Conservation (phyloP, 495 filamentous ascomycete species). For the Lophiotrema nucula region DNA sequence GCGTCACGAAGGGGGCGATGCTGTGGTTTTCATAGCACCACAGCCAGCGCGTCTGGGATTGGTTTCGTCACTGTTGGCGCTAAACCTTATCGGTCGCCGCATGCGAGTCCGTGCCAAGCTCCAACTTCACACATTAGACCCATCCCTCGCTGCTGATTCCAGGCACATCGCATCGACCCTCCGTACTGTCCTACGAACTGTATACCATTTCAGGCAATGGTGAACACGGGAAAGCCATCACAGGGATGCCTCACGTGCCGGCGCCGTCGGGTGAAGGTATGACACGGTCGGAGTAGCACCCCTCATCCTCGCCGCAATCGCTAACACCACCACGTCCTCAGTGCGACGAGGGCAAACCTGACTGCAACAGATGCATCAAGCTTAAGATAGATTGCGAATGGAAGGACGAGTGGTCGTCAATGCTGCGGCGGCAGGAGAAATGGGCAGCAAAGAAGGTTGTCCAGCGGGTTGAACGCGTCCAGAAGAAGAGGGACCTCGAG, state of each 20-base stretch:
- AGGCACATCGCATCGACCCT: background rate
- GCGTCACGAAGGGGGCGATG: too few species aligned
- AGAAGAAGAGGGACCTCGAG: background rate
- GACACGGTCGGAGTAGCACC: background rate
- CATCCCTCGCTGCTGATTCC: too few species aligned
- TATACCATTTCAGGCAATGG: too few species aligned
- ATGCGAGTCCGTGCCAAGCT: background rate
- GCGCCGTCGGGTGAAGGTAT: slow-evolving; percentile 3
- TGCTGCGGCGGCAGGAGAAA: slow-evolving; percentile 17
- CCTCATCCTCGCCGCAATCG: background rate
- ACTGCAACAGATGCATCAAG: slow-evolving; percentile 3
- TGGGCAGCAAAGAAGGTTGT: slow-evolving; percentile 12
- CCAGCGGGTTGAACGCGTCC: slow-evolving; percentile 8
- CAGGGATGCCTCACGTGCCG: slow-evolving; percentile 6
- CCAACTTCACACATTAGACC: background rate
- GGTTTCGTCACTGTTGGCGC: too few species aligned
- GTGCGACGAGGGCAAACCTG: slow-evolving; percentile 11
- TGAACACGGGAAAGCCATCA: slow-evolving; percentile 9
- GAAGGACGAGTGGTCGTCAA: slow-evolving; percentile 6
- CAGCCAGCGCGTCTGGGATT: too few species aligned
- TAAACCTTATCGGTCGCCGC: background rate
- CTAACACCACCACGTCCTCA: background rate
- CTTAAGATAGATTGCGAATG: slow-evolving; percentile 2
- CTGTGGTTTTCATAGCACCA: too few species aligned
- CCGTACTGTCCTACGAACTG: too few species aligned